These are phyloP conservation scores for Arthrinium puccinioides DNA, from an alignment of 2,329 filamentous ascomycete species.

Conservation along the genomic window DNA sequence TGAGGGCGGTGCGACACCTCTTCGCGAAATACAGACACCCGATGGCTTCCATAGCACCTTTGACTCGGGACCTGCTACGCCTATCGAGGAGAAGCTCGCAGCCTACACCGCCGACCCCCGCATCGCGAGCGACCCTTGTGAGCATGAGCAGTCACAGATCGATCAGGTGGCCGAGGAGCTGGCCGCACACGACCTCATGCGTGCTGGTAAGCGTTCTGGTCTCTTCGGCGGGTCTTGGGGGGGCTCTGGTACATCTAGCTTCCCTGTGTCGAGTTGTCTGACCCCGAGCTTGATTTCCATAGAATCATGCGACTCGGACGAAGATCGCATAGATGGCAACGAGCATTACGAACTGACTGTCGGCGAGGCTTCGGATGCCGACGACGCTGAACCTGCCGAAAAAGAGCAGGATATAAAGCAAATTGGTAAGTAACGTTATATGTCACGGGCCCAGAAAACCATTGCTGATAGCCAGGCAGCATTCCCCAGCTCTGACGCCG, in stretches of 20 bases:
- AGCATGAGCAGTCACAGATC: slow-evolving; percentile 1
- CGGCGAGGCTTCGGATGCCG: slow-evolving; percentile 8
- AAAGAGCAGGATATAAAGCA: slow-evolving; percentile 5
- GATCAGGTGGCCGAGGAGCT: slow-evolving; percentile 13
- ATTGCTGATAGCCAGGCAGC: slow-evolving; percentile 8
- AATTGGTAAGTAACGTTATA: slow-evolving; percentile 13
- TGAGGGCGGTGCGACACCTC: no score
- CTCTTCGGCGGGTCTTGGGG: slow-evolving; percentile 10
- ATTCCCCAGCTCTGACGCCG: slow-evolving; percentile 12
- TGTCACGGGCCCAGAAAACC: neutral
- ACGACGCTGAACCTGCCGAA: neutral
- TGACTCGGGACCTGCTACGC: no score
- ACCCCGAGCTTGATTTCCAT: slow-evolving; percentile 20
- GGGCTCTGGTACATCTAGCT: slow-evolving; percentile 12
- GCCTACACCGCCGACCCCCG: neutral
- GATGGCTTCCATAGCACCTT: no score
- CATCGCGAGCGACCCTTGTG: slow-evolving; percentile 10
- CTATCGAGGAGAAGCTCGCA: no score
- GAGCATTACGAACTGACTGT: slow-evolving; percentile 9
- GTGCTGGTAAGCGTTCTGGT: slow-evolving; percentile 19
- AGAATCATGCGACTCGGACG: slow-evolving; percentile 16
- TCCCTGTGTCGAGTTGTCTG: slow-evolving; percentile 10
- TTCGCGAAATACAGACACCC: no score
- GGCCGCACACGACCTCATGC: slow-evolving; percentile 16
- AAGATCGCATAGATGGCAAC: slow-evolving; percentile 9